phyloP scores from a whole-genome alignment of 2,329 filamentous ascomycete genomes.

The Colletotrichum lupini region DNA sequence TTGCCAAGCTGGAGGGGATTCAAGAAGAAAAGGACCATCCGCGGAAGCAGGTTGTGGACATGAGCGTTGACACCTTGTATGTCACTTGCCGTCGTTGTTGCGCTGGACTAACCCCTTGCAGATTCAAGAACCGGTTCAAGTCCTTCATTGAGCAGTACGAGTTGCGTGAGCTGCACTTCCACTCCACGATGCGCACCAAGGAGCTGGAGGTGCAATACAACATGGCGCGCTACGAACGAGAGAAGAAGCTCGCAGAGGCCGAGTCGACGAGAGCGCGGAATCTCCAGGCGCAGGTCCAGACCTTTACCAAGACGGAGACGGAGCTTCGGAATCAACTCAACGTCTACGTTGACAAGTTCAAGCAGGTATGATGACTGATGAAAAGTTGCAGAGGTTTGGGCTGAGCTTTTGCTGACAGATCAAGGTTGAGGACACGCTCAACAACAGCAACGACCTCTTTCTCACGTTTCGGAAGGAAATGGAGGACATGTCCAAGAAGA shows the following conservation, averaged over 20 bases:
- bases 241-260: constrained; percentile 87
- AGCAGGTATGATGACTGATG: constrained; percentile 77
- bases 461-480: constrained; percentile 98
- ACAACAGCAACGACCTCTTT: constrained; percentile 98
- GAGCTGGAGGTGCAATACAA: constrained; percentile 96
- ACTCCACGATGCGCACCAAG: constrained; percentile 90
- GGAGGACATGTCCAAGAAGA: constrained; percentile 99
- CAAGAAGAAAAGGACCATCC: constrained; percentile 89
- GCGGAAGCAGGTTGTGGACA: constrained; percentile 82
- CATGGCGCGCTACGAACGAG: constrained; percentile 86
- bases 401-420: constrained; percentile 38
- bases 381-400: not conserved
- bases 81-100: not conserved
- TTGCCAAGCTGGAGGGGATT: constrained; percentile 87
- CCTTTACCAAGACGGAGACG: constrained; percentile 94
- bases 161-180: constrained; percentile 92
- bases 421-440: constrained; percentile 97
- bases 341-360: constrained; percentile 99
- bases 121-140: constrained; percentile 89
- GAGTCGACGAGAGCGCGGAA: constrained; percentile 85
- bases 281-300: constrained; percentile 90
- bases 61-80: constrained; percentile 75
- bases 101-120: constrained; percentile 55
- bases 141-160: constrained; percentile 98
- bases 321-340: constrained; percentile 95